These are phyloP conservation scores for Microdochium paspali DNA, from an alignment of 2,329 filamentous ascomycete species.

Conservation along the genomic window DNA sequence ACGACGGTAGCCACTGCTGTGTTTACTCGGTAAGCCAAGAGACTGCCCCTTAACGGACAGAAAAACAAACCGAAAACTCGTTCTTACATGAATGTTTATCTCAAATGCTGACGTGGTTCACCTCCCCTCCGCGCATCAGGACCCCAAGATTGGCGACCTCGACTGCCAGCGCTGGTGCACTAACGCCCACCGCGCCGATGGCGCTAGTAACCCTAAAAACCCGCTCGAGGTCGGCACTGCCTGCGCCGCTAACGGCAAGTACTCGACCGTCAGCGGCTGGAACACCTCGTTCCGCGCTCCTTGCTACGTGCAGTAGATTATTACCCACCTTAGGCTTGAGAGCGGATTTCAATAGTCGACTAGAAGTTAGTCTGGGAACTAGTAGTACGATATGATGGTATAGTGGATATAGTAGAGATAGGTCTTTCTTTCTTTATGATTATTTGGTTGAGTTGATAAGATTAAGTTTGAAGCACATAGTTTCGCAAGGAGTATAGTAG, in stretches of 20 bases:
- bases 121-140: background rate
- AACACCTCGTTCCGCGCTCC: background rate
- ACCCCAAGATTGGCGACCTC: background rate
- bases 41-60: background rate
- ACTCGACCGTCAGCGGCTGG: background rate
- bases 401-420: no score
- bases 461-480: no score
- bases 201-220: background rate
- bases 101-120: background rate
- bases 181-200: background rate
- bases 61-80: background rate
- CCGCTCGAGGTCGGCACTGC: background rate
- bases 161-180: conserved; percentile 1
- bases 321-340: background rate
- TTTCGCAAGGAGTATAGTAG: no score
- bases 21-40: background rate
- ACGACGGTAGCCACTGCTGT: background rate
- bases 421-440: no score
- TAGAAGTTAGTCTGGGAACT: no score
- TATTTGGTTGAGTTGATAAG: no score
- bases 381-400: no score
- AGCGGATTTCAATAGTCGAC: background rate
- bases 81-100: no score
- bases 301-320: background rate
- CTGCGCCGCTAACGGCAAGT: background rate